phyloP scores from a whole-genome alignment of 2,329 filamentous ascomycete species.

The Pseudogymnoascus sp. region DNA sequence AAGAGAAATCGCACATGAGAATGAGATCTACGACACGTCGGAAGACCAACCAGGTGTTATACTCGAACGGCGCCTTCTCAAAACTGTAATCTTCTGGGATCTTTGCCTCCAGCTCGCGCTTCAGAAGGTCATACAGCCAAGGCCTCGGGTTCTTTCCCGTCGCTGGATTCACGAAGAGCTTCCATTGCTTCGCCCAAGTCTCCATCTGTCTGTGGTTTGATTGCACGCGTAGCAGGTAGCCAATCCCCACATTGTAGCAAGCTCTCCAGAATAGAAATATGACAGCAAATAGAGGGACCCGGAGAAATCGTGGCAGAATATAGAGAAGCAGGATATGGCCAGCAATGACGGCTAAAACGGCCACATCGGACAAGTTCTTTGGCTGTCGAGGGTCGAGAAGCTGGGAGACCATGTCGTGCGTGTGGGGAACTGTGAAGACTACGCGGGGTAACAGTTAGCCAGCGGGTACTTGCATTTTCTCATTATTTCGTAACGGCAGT shows the following conservation, averaged over 20 bases:
- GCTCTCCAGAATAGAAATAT: conserved; percentile 89
- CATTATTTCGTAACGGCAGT: not conserved
- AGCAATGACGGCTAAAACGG: conserved; percentile 72
- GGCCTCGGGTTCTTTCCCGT: conserved; percentile 79
- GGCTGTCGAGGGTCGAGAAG: conserved; percentile 88
- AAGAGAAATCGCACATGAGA: conserved; percentile 96
- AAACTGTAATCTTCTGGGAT: conserved; percentile 91
- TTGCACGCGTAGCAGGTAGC: conserved; percentile 79
- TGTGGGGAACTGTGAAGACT: conserved; percentile 95
- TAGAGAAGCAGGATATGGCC: conserved; percentile 69
- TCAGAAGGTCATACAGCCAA: conserved; percentile 74
- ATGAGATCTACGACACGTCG: conserved; percentile 92
- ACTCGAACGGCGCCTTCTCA: conserved; percentile 87
- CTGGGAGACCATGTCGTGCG: conserved; percentile 98
- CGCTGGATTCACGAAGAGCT: conserved; percentile 76
- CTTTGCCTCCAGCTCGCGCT: conserved; percentile 87
- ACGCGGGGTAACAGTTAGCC: conserved; percentile 13
- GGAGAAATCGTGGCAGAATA: conserved; percentile 59
- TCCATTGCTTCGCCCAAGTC: conserved; percentile 77
- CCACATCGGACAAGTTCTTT: conserved; percentile 82
- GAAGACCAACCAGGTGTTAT: conserved; percentile 98
- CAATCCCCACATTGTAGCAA: conserved; percentile 90
- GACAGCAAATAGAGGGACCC: conserved; percentile 70
- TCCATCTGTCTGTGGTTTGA: conserved; percentile 83
- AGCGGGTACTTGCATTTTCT: conserved; percentile 10